These are phyloP conservation scores for Pseudopithomyces chartarum DNA, from an alignment of 2,329 filamentous ascomycete genomes.

Conservation along the genomic window DNA sequence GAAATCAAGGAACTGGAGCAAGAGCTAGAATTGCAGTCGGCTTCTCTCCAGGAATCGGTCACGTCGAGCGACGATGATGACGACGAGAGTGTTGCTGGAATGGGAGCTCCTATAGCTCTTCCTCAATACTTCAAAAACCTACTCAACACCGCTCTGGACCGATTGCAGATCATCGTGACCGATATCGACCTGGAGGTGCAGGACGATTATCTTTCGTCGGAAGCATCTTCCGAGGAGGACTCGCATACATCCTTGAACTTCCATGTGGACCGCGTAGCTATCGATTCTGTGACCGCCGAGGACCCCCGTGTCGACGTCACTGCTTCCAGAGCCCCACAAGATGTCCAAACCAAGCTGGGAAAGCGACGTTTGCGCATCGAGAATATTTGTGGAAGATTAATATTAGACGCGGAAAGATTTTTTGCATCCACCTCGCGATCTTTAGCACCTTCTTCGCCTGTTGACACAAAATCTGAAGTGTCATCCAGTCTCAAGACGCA, in stretches of 20 bases:
- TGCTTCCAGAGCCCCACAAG: slow-evolving; percentile 15
- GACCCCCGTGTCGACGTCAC: slow-evolving; percentile 29
- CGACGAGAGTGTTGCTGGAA: slow-evolving; percentile 67
- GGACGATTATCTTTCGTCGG: slow-evolving; percentile 54
- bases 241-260: slow-evolving; percentile 68
- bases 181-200: slow-evolving; percentile 71
- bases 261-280: slow-evolving; percentile 65
- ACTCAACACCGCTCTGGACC: slow-evolving; percentile 74
- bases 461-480: slow-evolving; percentile 52
- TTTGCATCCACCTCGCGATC: slow-evolving; percentile 66
- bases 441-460: slow-evolving; percentile 64
- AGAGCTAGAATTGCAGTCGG: slow-evolving; percentile 66
- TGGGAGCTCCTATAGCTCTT: slow-evolving; percentile 70
- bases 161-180: slow-evolving; percentile 69
- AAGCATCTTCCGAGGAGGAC: slow-evolving; percentile 54
- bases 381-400: slow-evolving; percentile 66
- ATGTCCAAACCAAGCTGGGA: slow-evolving; percentile 59
- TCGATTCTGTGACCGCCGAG: slow-evolving; percentile 63
- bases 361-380: slow-evolving; percentile 69
- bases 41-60: slow-evolving; percentile 66
- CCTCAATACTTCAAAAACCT: slow-evolving; percentile 74
- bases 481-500: slow-evolving; percentile 23
- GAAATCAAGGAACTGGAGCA: slow-evolving; percentile 72
- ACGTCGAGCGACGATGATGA: slow-evolving; percentile 66
- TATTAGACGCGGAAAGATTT: slow-evolving; percentile 70